phyloP scores from a whole-genome alignment of 2,329 filamentous ascomycete species.

The Aureobasidium sp. region DNA sequence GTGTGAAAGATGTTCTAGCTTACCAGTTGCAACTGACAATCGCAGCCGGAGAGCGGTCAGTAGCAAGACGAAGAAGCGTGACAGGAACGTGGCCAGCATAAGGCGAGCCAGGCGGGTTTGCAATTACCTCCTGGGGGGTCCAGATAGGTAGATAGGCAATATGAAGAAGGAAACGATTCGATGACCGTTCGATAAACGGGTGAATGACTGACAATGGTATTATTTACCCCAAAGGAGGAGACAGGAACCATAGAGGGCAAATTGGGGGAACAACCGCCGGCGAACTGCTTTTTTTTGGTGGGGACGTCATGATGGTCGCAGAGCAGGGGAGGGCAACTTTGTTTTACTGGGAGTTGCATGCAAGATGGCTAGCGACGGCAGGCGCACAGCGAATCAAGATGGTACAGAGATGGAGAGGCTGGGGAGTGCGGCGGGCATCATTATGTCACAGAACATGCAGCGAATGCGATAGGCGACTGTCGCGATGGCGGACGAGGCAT shows the following conservation, averaged over 20 bases:
- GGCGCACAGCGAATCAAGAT: conserved; percentile 2
- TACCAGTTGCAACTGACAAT: background rate
- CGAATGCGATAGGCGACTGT: background rate
- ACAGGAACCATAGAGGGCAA: background rate
- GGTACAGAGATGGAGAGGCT: background rate
- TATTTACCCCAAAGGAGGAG: conserved; percentile 10
- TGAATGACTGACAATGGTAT: conserved; percentile 3
- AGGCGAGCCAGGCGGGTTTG: background rate
- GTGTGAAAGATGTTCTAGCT: conserved; percentile 10
- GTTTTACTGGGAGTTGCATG: conserved; percentile 13
- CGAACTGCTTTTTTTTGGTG: conserved; percentile 14
- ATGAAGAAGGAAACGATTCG: background rate
- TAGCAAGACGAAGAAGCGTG: background rate
- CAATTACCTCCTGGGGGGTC: conserved; percentile 1
- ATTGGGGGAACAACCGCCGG: conserved; percentile 12
- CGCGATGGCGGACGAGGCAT: background rate
- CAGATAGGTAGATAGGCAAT: background rate
- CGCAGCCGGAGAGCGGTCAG: background rate
- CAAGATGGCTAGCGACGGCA: background rate
- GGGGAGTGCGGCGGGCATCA: background rate
- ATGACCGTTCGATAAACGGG: conserved; percentile 15
- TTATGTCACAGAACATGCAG: conserved; percentile 14
- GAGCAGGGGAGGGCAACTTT: conserved; percentile 13
- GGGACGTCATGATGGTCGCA: conserved; percentile 14
- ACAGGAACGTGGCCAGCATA: background rate